Percentiles rank a stretch among this genome's conserved stretches.
Evolutionary conservation across 2,329 filamentous ascomycete species (phyloP).

Genomic region (Didymosphaeria variabile): DNA sequence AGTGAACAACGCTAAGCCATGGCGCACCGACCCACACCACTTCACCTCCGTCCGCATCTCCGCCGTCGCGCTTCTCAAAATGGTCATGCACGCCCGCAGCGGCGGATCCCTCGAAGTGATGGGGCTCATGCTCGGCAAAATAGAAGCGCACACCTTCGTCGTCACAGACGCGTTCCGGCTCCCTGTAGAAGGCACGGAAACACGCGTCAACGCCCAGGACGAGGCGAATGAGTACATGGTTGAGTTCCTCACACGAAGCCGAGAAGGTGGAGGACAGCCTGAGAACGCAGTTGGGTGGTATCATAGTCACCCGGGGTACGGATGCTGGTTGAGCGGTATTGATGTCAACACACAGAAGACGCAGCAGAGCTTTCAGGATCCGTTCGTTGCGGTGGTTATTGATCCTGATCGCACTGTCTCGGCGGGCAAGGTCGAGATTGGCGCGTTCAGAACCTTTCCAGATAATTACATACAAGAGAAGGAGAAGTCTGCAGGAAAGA

Average conservation of each 20-base stretch:
- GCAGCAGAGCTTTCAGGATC: constrained; percentile 87
- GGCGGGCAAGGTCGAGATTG: constrained; percentile 95
- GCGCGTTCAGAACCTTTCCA: constrained; percentile 92
- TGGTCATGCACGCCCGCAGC: constrained; percentile 99
- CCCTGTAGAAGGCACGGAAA: constrained; percentile 98
- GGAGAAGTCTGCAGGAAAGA: constrained; percentile 48
- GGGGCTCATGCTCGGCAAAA: constrained; percentile 97
- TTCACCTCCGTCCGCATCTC: constrained; percentile 96
- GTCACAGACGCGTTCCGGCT: constrained; percentile 94
- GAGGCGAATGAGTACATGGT: constrained; percentile 98
- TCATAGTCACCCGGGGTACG: constrained; percentile 96
- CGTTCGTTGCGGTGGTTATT: constrained; percentile 94
- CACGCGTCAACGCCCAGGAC: constrained; percentile 92
- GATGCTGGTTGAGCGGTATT: constrained; percentile 97
- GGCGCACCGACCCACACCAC: constrained; percentile 80
- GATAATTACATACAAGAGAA: constrained; percentile 66
- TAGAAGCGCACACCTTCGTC: constrained; percentile 84
- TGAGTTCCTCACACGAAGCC: constrained; percentile 77
- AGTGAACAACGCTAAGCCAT: constrained; percentile 73
- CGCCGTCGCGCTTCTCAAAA: constrained; percentile 93
- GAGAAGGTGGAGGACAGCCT: constrained; percentile 75
- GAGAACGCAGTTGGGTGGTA: constrained; percentile 99
- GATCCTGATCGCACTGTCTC: constrained; percentile 92
- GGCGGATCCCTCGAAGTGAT: constrained; percentile 94
- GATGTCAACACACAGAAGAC: constrained; percentile 88